These are phyloP conservation scores for Plasmodium reichenowi DNA, from an alignment of 169 alveolate genomes.

Conservation along the genomic window DNA sequence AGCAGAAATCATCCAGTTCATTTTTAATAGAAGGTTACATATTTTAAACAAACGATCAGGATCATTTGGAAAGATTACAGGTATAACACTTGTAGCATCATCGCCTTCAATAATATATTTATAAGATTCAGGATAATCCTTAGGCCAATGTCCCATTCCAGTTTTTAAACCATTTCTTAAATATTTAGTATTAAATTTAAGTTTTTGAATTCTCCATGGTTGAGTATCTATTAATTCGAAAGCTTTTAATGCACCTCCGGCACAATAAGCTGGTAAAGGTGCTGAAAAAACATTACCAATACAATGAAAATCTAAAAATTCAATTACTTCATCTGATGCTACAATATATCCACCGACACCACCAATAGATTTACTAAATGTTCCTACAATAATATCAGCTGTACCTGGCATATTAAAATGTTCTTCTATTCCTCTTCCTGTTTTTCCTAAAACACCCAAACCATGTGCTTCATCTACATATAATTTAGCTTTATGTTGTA, in stretches of 20 bases:
- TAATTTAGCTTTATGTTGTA: constrained; percentile 80
- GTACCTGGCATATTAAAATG: constrained; percentile 83
- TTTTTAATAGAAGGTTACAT: constrained; percentile 67
- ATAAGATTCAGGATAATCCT: constrained; percentile 81
- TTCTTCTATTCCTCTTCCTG: constrained; percentile 91
- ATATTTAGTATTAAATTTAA: constrained; percentile 79
- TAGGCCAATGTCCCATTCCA: constrained; percentile 85
- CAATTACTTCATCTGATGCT: constrained; percentile 81
- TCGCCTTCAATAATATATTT: constrained; percentile 83
- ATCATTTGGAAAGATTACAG: constrained; percentile 84
- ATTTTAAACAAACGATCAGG: constrained; percentile 80
- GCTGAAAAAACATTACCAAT: constrained; percentile 88
- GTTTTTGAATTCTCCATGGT: constrained; percentile 80
- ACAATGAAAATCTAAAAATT: constrained; percentile 85
- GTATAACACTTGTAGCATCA: constrained; percentile 84
- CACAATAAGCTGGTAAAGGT: constrained; percentile 86
- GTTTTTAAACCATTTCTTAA: constrained; percentile 79
- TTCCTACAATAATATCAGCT: constrained; percentile 84
- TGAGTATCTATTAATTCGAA: constrained; percentile 82
- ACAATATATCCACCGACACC: constrained; percentile 87
- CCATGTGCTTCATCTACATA: constrained; percentile 92
- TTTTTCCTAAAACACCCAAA: constrained; percentile 89
- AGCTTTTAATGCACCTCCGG: constrained; percentile 86
- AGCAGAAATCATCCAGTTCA: constrained; percentile 82
- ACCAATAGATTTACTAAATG: constrained; percentile 86